phyloP scores from a whole-genome alignment of 352 stramenopile genomes.

The Phytopythium montanum region DNA sequence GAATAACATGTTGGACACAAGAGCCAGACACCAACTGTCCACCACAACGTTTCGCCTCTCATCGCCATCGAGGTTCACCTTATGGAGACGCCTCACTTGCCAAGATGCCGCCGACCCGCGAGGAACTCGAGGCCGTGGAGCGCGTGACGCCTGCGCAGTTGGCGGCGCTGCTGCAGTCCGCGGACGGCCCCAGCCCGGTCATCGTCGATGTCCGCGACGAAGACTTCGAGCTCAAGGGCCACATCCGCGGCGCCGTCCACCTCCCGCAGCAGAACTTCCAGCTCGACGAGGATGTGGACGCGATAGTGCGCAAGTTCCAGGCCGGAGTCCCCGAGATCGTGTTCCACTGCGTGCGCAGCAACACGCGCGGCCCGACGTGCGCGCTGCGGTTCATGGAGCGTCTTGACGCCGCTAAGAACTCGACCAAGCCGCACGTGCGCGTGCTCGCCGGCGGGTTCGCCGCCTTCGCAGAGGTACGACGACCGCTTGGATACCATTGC shows the following conservation, averaged over 20 bases:
- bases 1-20: too few species aligned
- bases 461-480: too few species aligned
- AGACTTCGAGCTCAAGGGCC: slow-evolving; percentile 25
- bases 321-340: slow-evolving; percentile 21
- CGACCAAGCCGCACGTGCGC: background rate
- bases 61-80: too few species aligned
- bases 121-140: slow-evolving; percentile 3
- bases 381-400: slow-evolving; percentile 30
- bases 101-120: slow-evolving; percentile 1
- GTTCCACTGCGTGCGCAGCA: slow-evolving; percentile 38
- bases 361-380: slow-evolving; percentile 31
- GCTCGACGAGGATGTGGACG: slow-evolving; percentile 33
- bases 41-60: too few species aligned
- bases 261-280: slow-evolving; percentile 26
- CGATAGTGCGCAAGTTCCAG: slow-evolving; percentile 22
- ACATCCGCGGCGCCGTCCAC: slow-evolving; percentile 29
- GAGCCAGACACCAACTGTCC: too few species aligned
- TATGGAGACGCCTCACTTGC: background rate
- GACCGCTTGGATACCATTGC: too few species aligned
- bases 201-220: slow-evolving; percentile 28
- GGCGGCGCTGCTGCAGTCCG: background rate
- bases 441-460: slow-evolving; percentile 1
- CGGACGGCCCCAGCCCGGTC: slow-evolving; percentile 6
- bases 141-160: slow-evolving; percentile 3
- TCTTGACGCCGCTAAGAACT: slow-evolving; percentile 9